A percentile compares a stretch with the other conserved stretches of the same genome.
Conservation (phyloP, 176 grass and related monocot genomes). For the Rhynchospora pubera region DNA sequence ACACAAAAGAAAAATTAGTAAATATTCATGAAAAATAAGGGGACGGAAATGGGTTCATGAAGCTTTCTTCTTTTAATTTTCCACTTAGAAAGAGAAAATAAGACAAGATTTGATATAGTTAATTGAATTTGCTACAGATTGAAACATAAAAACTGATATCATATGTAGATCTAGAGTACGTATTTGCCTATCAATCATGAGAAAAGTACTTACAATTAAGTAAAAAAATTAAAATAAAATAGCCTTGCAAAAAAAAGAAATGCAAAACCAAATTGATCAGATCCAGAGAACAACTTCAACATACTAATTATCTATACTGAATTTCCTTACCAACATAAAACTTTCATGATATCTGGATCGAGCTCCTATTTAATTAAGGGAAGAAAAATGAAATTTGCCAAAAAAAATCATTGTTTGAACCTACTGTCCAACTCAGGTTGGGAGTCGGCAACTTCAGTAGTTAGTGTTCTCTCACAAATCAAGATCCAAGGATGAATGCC, state of each 20-base stretch:
- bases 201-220: conserved; percentile 21
- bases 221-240: conserved; percentile 11
- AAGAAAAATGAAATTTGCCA: conserved; percentile 23
- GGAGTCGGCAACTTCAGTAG: neutral
- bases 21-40: conserved; percentile 23
- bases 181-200: conserved; percentile 18
- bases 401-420: conserved; percentile 47
- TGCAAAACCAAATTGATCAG: conserved; percentile 18
- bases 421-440: conserved; percentile 37
- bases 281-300: conserved; percentile 31
- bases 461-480: conserved; percentile 58
- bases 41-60: neutral
- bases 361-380: conserved; percentile 37
- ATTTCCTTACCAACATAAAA: conserved; percentile 53
- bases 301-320: conserved; percentile 33
- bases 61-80: neutral
- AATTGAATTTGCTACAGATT: conserved; percentile 6
- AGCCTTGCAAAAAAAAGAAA: conserved; percentile 17
- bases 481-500: conserved; percentile 76
- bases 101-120: conserved; percentile 29
- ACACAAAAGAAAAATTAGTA: conserved; percentile 7
- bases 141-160: conserved; percentile 46
- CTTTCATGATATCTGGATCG: conserved; percentile 30
- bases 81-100: neutral
- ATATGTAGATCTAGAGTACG: conserved; percentile 41